Conservation (phyloP, 768 basidiomycete species). For the Leccinellum albellum region DNA sequence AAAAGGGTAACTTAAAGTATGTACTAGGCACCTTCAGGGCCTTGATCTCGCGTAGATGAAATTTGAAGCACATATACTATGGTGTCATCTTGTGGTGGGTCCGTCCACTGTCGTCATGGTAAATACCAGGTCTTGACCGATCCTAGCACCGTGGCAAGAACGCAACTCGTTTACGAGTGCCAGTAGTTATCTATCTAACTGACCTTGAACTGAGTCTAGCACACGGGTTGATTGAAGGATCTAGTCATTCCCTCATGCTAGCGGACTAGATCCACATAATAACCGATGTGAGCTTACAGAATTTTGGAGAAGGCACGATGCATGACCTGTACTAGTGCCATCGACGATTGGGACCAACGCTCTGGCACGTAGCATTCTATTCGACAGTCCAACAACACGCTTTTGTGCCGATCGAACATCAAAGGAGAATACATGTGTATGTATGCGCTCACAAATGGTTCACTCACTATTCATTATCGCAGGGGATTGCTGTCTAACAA, state of each 20-base stretch:
- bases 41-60: neutral
- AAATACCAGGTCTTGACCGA: neutral
- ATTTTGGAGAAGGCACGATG: no score
- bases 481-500: neutral
- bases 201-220: no score
- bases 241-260: no score
- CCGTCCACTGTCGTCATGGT: neutral
- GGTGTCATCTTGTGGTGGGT: neutral
- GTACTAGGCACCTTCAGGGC: neutral
- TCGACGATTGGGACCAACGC: no score
- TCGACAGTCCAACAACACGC: no score
- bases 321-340: no score
- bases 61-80: neutral
- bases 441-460: neutral
- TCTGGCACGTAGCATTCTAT: no score
- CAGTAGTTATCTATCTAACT: no score
- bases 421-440: neutral
- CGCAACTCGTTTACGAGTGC: neutral
- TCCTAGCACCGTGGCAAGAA: neutral
- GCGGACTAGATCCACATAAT: no score
- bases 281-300: no score
- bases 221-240: no score
- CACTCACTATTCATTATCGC: neutral
- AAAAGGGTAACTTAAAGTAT: neutral
- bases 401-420: neutral